Conservation (phyloP, 768 basidiomycete species). For the Pulveroboletus sp. region DNA sequence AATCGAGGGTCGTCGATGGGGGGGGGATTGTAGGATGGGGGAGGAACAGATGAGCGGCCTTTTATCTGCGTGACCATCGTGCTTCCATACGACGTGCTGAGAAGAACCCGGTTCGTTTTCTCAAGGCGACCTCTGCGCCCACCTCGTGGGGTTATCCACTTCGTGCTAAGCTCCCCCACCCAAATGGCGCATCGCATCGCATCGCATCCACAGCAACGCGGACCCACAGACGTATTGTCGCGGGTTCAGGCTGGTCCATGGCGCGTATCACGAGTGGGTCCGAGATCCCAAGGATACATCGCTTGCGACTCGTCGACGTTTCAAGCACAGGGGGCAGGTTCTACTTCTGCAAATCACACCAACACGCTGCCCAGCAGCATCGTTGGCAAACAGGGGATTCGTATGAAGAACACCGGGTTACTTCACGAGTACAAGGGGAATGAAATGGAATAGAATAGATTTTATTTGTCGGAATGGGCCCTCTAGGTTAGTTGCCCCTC, state of each 20-base stretch:
- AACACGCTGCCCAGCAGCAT: neutral
- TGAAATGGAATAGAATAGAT: neutral
- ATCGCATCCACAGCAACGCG: conserved; percentile 22
- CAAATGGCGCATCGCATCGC: neutral
- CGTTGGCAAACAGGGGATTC: conserved; percentile 9
- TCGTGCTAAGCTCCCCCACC: neutral
- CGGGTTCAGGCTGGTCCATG: neutral
- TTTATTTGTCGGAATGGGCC: conserved; percentile 4
- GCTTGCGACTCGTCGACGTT: neutral
- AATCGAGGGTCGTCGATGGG: neutral
- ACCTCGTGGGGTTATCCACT: conserved; percentile 8
- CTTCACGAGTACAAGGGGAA: conserved; percentile 1
- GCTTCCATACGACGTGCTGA: conserved; percentile 5
- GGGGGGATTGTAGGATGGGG: neutral
- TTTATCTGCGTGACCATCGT: conserved; percentile 12
- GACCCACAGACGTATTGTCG: conserved; percentile 18
- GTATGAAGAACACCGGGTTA: conserved; percentile 18
- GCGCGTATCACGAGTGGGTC: no score
- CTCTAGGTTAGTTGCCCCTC: neutral
- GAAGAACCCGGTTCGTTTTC: conserved; percentile 6
- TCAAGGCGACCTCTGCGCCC: conserved; percentile 6
- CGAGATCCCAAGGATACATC: neutral
- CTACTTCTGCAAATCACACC: conserved; percentile 10
- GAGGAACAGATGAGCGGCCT: neutral
- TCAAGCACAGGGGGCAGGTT: neutral